Evolutionary conservation across 345 rosid genomes (phyloP).

Genomic region (Eucalyptus tenuipes): DNA sequence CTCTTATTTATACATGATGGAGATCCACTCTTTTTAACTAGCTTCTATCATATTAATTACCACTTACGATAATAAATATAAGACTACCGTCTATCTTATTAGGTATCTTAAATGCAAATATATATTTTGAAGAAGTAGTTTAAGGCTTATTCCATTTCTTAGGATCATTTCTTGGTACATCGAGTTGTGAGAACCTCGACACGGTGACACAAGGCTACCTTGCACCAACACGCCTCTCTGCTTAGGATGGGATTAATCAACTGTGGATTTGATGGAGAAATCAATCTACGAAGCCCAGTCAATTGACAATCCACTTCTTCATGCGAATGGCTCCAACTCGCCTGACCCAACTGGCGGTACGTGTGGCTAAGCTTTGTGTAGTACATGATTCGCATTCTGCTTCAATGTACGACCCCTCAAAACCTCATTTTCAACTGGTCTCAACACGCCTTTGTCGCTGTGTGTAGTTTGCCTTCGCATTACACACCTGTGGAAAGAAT

Average conservation of each 20-base stretch:
- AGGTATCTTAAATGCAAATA: not conserved
- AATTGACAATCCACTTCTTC: not conserved
- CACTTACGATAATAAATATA: not conserved
- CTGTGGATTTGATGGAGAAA: not conserved
- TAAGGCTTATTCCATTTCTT: not conserved
- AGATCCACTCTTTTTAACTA: not conserved
- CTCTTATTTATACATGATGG: not conserved
- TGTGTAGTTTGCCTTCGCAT: not conserved
- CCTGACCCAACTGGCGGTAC: not conserved
- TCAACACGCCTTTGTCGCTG: not conserved
- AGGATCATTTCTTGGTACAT: not conserved
- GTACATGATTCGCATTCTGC: not conserved
- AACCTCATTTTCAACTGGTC: not conserved
- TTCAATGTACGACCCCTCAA: not conserved
- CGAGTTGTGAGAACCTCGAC: not conserved
- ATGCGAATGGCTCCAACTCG: not conserved
- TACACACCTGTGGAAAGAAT: not conserved
- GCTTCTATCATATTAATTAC: not conserved
- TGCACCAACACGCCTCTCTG: not conserved
- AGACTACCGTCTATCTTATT: fast-evolving
- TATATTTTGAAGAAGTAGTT: not conserved
- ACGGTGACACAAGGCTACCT: not conserved
- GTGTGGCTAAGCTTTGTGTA: not conserved
- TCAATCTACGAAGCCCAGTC: not conserved
- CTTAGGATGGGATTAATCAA: not conserved